A percentile compares a stretch with the other conserved stretches of the same genome.
phyloP scores from a whole-genome alignment of 345 rosid species.

The Populus pruinosa region DNA sequence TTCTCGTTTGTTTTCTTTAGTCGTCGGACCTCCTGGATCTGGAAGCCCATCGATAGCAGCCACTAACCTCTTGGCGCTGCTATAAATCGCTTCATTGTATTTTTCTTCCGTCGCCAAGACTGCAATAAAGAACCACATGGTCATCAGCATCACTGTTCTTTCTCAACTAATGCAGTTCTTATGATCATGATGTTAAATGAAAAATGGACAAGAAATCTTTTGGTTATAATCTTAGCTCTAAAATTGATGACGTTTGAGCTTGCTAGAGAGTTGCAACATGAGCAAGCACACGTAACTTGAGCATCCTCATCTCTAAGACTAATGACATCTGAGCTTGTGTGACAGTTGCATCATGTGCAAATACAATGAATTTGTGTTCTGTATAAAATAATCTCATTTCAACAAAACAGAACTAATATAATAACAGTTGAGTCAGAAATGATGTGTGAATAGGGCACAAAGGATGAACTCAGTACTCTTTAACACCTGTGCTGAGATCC shows the following conservation, averaged over 20 bases:
- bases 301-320: no score
- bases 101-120: conserved; percentile 94
- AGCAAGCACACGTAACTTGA: no score
- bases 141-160: conserved; percentile 8
- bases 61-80: conserved; percentile 79
- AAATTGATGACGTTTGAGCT: not conserved
- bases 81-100: conserved; percentile 84
- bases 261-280: no score
- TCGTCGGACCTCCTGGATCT: conserved; percentile 78
- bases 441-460: no score
- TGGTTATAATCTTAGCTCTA: not conserved
- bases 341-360: no score
- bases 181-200: not conserved
- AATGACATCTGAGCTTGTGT: no score
- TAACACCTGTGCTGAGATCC: no score
- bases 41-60: conserved; percentile 96
- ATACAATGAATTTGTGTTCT: no score
- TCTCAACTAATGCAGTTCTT: not conserved
- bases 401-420: no score
- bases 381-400: no score
- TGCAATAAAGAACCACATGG: conserved; percentile 30
- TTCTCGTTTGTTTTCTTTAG: conserved; percentile 74
- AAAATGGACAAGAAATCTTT: not conserved
- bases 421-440: no score
- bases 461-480: no score